phyloP scores from a whole-genome alignment of 2,329 filamentous ascomycete species.

The Claviceps paspali region DNA sequence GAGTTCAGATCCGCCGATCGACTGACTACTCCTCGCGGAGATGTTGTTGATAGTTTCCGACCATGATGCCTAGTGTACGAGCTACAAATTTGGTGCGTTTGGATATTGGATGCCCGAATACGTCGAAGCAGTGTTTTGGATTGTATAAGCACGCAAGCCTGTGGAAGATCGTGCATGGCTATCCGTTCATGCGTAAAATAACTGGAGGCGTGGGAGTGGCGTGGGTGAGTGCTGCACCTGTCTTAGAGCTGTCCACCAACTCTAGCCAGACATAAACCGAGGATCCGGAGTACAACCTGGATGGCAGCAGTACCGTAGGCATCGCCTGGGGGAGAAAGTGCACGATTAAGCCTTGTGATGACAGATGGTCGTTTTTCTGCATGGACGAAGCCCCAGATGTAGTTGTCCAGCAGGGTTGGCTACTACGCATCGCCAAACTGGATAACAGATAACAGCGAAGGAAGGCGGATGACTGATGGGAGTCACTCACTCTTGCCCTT shows the following conservation, averaged over 20 bases:
- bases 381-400: too few species aligned
- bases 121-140: background rate
- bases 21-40: conserved; percentile 14
- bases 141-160: conserved; percentile 2
- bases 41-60: conserved; percentile 1
- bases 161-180: conserved; percentile 1
- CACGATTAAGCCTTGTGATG: too few species aligned
- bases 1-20: conserved; percentile 37
- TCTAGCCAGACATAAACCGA: background rate
- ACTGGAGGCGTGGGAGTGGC: background rate
- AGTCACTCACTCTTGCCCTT: too few species aligned
- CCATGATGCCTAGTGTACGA: background rate
- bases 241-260: background rate
- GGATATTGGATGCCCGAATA: background rate
- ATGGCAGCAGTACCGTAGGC: too few species aligned
- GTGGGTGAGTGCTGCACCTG: background rate
- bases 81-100: background rate
- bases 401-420: too few species aligned
- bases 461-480: too few species aligned
- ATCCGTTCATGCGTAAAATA: background rate
- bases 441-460: background rate
- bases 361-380: too few species aligned
- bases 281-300: background rate
- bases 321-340: background rate
- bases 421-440: too few species aligned